Evolutionary conservation across 164 flowering plant species (phyloP), one percentile per base, ranked within the genome.

Genomic region (Malania oleifera): DNA sequence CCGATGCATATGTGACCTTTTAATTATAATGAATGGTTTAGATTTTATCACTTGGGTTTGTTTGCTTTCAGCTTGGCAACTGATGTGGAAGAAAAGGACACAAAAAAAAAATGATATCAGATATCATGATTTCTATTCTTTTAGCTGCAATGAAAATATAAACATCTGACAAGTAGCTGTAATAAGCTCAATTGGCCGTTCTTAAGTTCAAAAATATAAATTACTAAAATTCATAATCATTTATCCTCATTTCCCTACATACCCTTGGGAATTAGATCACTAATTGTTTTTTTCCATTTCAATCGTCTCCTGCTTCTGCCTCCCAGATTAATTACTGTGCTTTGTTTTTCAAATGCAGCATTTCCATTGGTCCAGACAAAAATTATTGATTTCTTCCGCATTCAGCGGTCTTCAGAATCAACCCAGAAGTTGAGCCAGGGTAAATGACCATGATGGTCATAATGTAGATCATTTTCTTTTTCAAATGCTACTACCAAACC

Each of bases 341-440:
- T 46, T 4, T 46, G 17, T 37, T 18, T 45, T 62, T 46, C 3
- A 19, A 57, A 27, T 71, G 70, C 83, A 90, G 97, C 69, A 24
- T 87, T 90, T 53, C 92, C 97, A 50, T 66, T 87, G 1, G 74
- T 83, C 15, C 99, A 93, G 56, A 93, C 99, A 13, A 93, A 87
- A 65, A 90, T 93, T 29, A 67, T 87, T 10, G 95, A 93, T 70
- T 93, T 93, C 71, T 93, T 93, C 59, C 82, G 87, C 44, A 88
- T 93, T 53, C 81, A 80, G 52, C 69, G 84, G 60, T 52, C 80
- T 15, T 41, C 79, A 0, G 68, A 59, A 2, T 63, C 69, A 14
- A 35, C 57, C 1, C 62, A 61, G 39, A 71, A 72, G 44, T 60
- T 59, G 1, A 57, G 14, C 40, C 67, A 43, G 59, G 95, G 96